Base-by-base conservation (phyloP, 2,329 filamentous ascomycete genomes). In the Phaeophleospora eucalypticola region DNA sequence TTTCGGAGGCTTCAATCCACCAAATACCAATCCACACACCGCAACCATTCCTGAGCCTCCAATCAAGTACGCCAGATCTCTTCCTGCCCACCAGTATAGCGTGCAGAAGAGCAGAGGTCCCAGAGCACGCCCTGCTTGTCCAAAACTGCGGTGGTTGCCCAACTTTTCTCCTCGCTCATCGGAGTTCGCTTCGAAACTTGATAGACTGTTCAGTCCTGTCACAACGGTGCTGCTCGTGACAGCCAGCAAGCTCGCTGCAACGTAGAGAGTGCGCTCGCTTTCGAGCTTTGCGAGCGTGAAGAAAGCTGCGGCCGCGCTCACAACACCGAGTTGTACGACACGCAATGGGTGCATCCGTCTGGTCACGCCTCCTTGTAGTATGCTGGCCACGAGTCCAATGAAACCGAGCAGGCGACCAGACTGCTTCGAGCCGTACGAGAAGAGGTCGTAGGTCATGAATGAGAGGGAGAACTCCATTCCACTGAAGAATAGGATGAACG, bases 391-490 rank as follows among this genome's bases (percentile, higher is more conserved):
- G 2, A 98, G 80, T 0, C 93, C 93, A 60, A 98, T 87, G 68
- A 87, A 93, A 4, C 93, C 91, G 2, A 98, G 81, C 2, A 98
- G 76, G 9, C 83, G 81, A 14, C 93, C 93, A 56, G 94, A 95
- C 43, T 88, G 80, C 36, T 82, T 80, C 1, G 89, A 85, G 9
- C 77, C 81, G 65, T 93, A 94, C 7, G 80, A 79, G 67, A 97
- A 97, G 36, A 98, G 80, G 43, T 95, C 91, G 61, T 93, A 95
- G 0, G 91, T 97, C 82, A 98, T 90, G 67, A 98, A 98, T 0
- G 93, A 90, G 2, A 98, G 79, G 1, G 89, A 95, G 68, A 95
- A 97, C 66, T 98, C 93, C 86, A 98, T 91, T 51, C 93, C 93
- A 2, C 89, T 95, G 71, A 98, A 98, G 70, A 95, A 95, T 10